phyloP scores from a whole-genome alignment of 768 basidiomycete species.

The Leccinum olivaceopallidum region DNA sequence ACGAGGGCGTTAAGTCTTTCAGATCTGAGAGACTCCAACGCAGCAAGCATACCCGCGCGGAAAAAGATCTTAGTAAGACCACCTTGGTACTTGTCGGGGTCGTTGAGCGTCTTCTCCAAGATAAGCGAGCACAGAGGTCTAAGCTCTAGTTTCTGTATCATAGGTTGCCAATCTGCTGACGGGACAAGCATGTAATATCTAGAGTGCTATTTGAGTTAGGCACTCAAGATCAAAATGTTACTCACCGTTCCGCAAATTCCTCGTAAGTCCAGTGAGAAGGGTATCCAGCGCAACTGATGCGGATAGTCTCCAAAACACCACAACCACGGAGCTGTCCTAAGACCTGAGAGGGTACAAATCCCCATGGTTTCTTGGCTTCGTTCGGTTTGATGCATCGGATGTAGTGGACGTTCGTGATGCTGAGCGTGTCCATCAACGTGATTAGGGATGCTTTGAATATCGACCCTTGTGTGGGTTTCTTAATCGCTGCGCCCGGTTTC shows the following conservation, averaged over 20 bases:
- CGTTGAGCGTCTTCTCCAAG: constrained; percentile 82
- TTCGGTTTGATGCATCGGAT: constrained; percentile 99
- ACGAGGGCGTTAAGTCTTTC: constrained; percentile 88
- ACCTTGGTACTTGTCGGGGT: constrained; percentile 95
- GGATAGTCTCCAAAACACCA: constrained; percentile 98
- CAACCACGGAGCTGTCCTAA: constrained; percentile 94
- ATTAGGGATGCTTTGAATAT: constrained; percentile 97
- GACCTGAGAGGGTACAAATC: constrained; percentile 94
- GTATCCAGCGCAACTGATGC: constrained; percentile 98
- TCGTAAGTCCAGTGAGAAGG: constrained; percentile 98
- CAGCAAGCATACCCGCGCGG: constrained; percentile 97
- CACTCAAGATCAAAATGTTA: constrained; percentile 13
- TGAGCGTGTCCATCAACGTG: constrained; percentile 95
- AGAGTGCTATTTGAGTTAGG: constrained; percentile 19
- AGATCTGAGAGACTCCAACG: constrained; percentile 87
- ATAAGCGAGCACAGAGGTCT: constrained; percentile 81
- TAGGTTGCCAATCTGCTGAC: constrained; percentile 82
- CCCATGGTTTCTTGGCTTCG: constrained; percentile 95
- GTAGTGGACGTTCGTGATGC: constrained; percentile 97
- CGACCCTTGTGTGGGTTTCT: constrained; percentile 95
- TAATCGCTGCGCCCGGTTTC: constrained; percentile 64
- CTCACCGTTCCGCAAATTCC: constrained; percentile 96
- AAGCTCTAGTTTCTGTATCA: constrained; percentile 82
- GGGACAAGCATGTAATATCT: constrained; percentile 98
- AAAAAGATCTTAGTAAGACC: constrained; percentile 99